Percentiles rank a stretch among this genome's conserved stretches.
Evolutionary conservation across 2,329 filamentous ascomycete species (phyloP).

Genomic region (Sporothrix dimorphospora): DNA sequence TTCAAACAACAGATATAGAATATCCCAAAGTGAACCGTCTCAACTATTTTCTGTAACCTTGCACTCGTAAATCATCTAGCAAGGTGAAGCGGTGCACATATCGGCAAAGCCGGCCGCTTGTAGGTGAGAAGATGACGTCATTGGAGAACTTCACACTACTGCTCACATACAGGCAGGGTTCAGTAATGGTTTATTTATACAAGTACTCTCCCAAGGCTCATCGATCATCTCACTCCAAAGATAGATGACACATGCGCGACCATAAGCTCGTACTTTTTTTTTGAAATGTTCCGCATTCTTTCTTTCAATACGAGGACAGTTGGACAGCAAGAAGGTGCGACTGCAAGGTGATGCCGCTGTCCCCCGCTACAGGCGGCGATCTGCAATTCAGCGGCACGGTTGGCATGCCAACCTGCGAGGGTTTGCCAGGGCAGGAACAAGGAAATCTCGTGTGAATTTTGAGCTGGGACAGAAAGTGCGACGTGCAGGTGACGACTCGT

Average conservation of each 20-base stretch:
- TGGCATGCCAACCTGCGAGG: neutral
- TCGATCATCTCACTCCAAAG: neutral
- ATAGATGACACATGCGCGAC: neutral
- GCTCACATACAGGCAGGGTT: neutral
- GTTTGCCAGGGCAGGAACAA: neutral
- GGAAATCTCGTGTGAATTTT: neutral
- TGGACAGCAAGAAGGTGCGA: neutral
- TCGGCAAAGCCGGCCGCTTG: neutral
- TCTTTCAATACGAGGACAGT: neutral
- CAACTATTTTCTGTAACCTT: too few relatives aligned
- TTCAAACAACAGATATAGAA: too few relatives aligned
- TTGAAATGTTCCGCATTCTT: neutral
- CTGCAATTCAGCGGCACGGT: neutral
- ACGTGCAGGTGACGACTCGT: neutral
- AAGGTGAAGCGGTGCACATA: neutral
- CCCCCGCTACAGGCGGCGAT: neutral
- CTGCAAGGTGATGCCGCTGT: neutral
- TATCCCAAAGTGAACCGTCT: too few relatives aligned
- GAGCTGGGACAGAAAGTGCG: neutral
- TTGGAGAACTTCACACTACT: neutral
- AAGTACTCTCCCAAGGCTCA: neutral
- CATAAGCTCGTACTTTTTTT: neutral
- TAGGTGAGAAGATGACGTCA: constrained; percentile 3
- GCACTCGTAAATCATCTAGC: too few relatives aligned
- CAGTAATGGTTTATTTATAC: neutral